Conservation (phyloP, 805 yeast genomes). For the Yueomyces sinensis region DNA sequence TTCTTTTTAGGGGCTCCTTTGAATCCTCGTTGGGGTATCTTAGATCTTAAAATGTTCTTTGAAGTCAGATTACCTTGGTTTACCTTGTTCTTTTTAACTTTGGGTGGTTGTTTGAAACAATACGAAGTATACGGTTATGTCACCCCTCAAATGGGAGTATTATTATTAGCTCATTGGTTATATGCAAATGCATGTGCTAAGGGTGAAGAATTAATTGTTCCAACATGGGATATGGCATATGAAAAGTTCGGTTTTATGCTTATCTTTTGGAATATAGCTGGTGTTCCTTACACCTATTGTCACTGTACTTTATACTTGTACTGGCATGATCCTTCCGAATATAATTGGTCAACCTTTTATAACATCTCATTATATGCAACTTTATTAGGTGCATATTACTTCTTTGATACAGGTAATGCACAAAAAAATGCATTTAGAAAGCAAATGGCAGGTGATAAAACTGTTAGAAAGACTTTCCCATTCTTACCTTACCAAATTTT, state of each 20-base stretch:
- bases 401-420: conserved; percentile 90
- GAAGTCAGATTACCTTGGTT: conserved; percentile 98
- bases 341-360: conserved; percentile 56
- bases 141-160: conserved; percentile 58
- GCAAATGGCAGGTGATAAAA: conserved; percentile 63
- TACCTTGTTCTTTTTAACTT: conserved; percentile 63
- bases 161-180: conserved; percentile 78
- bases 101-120: conserved; percentile 68
- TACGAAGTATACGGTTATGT: conserved; percentile 69
- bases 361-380: conserved; percentile 41
- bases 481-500: conserved; percentile 75
- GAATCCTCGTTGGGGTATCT: conserved; percentile 86
- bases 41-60: conserved; percentile 93
- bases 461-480: conserved; percentile 81
- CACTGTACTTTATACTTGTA: conserved; percentile 78
- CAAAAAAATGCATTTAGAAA: conserved; percentile 91
- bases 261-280: conserved; percentile 97
- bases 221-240: conserved; percentile 99
- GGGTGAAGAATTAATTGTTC: conserved; percentile 94
- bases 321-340: conserved; percentile 75
- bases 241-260: conserved; percentile 99
- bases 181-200: conserved; percentile 96
- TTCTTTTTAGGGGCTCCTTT: conserved; percentile 95
- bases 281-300: conserved; percentile 97
- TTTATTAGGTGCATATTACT: conserved; percentile 64